phyloP scores from a whole-genome alignment of 140 eudicot genomes.

The Oenanthe javanica region DNA sequence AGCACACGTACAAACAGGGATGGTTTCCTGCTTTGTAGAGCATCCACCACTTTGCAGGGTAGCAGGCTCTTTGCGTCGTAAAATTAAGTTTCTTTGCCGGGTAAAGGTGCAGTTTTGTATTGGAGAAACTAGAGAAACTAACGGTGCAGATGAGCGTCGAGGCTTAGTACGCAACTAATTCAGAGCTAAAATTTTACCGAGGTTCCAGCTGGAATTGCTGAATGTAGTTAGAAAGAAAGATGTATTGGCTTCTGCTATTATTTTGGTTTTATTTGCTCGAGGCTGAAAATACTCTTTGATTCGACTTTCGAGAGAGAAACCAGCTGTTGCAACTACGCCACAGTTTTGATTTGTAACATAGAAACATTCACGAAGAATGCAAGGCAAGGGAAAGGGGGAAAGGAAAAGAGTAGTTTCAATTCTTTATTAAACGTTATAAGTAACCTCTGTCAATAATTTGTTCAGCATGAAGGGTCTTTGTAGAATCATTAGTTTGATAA shows the following conservation, averaged over 20 bases:
- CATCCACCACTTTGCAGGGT: neutral
- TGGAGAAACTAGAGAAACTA: neutral
- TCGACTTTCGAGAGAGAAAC: constrained; percentile 13
- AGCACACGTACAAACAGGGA: neutral
- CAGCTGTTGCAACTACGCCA: constrained; percentile 15
- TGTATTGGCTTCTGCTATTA: constrained; percentile 36
- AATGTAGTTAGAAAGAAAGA: constrained; percentile 11
- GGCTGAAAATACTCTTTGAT: constrained; percentile 30
- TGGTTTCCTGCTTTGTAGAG: neutral
- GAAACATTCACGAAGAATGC: constrained; percentile 25
- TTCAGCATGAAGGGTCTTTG: neutral
- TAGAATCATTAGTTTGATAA: neutral
- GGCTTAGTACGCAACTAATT: neutral
- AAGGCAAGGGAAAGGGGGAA: constrained; percentile 36
- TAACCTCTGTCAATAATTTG: neutral
- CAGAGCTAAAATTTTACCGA: neutral
- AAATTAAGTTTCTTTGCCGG: neutral
- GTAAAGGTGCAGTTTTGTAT: neutral
- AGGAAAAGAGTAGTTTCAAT: constrained; percentile 20
- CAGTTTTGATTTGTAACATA: constrained; percentile 65
- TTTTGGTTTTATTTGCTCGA: constrained; percentile 31
- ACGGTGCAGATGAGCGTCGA: neutral
- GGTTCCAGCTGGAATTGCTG: constrained; percentile 9
- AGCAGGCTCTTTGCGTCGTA: neutral
- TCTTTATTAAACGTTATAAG: constrained; percentile 11